Evolutionary conservation across 441 rosid species (phyloP), one percentile per base, ranked within the genome.

Genomic region (Eutrema salsugineum): DNA sequence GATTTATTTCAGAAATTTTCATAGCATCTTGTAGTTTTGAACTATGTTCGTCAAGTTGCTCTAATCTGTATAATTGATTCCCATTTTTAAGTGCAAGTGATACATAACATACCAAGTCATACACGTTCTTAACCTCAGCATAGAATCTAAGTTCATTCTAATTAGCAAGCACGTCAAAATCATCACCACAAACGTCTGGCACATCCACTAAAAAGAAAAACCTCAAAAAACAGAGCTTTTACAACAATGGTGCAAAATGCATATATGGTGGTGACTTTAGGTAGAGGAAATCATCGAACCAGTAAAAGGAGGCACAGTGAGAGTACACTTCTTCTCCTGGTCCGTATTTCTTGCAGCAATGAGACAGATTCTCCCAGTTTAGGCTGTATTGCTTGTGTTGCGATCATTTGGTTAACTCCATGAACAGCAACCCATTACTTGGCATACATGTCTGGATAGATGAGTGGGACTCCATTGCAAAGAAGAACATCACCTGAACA

Each of bases 381-480:
- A 42, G 22, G 68, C 36, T 72, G 64, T n/a, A 64, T 40, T 17
- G 38, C 44, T 28, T 57, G 40, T 2, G 68, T 50, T 49, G n/a
- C 17, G 2, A 83, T 68, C 81, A 80, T 67, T 33, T 63, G 75
- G 28, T 73, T 59, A 33, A 83, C 46, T 30, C 86, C 86, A 59
- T 78, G 84, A 66, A 78, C 64, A 36, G 20, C 73, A 53, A 80
- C 32, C 63, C 71, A 70, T 0, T 70, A 64, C n/a, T 72, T 71
- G 20, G 54, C 55, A 35, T 63, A 83, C 33, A 80, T 17, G 63
- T 78, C 81, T 7, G 82, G 86, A 28, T 49, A 73, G 2, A 83
- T 24, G 33, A 83, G 64, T 5, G 86, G 84, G 33, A 73, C 75
- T 63, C 63, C 81, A 78, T 81, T 83, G 16, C 81, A 64, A 73